phyloP scores from a whole-genome alignment of 2,329 filamentous ascomycete species.

The Lasiodiplodia gonubiensis region DNA sequence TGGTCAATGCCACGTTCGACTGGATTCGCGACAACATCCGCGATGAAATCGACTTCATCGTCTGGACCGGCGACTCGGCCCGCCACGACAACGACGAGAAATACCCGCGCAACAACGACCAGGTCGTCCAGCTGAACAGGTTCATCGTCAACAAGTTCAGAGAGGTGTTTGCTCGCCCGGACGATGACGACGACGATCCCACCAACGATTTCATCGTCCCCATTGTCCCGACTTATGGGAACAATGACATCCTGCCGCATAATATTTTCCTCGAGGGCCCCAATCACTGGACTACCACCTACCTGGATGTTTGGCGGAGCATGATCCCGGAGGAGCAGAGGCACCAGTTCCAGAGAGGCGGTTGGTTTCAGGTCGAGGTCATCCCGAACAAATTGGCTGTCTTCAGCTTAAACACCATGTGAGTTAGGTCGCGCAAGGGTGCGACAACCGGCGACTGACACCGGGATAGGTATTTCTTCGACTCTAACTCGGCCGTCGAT shows the following conservation, averaged over 20 bases:
- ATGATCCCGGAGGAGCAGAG: constrained; percentile 94
- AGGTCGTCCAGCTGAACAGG: constrained; percentile 80
- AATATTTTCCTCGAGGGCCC: constrained; percentile 89
- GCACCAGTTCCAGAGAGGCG: constrained; percentile 88
- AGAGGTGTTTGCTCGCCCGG: constrained; percentile 69
- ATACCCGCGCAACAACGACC: constrained; percentile 73
- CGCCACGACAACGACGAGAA: constrained; percentile 87
- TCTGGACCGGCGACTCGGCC: constrained; percentile 92
- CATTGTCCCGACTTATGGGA: constrained; percentile 88
- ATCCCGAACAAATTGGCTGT: constrained; percentile 85
- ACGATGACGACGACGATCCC: constrained; percentile 54
- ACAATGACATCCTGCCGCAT: constrained; percentile 97
- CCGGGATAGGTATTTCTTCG: constrained; percentile 75
- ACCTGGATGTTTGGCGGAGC: constrained; percentile 76
- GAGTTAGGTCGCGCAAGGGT: constrained; percentile 30
- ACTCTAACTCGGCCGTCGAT: constrained; percentile 90
- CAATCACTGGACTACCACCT: constrained; percentile 82
- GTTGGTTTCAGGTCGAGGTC: constrained; percentile 94
- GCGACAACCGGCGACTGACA: neutral
- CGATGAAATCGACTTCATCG: constrained; percentile 82
- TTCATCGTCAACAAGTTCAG: constrained; percentile 77
- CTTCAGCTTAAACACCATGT: constrained; percentile 91
- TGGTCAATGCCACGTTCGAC: constrained; percentile 86
- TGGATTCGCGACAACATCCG: constrained; percentile 83
- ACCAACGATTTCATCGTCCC: constrained; percentile 71